Conservation (phyloP, 148 eudicot species). For the Silene conica region DNA sequence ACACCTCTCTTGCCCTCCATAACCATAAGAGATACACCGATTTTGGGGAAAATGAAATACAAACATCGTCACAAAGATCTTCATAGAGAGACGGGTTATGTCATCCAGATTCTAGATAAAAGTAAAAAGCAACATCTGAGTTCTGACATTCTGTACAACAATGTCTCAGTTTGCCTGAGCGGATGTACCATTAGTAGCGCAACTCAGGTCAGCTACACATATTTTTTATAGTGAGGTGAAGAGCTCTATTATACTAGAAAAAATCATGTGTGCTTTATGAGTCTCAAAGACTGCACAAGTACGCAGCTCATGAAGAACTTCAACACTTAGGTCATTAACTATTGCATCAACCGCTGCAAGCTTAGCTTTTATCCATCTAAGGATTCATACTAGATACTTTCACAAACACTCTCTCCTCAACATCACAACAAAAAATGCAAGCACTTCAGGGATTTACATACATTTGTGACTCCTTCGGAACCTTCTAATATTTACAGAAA, state of each 20-base stretch:
- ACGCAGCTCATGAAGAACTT: background rate
- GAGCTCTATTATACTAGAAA: background rate
- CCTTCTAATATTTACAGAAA: background rate
- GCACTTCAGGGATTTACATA: background rate
- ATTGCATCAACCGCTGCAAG: background rate
- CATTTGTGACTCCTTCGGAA: background rate
- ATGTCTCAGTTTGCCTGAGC: background rate
- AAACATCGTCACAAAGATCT: no score
- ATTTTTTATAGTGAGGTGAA: background rate
- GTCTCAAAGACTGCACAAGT: background rate
- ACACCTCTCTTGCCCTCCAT: no score
- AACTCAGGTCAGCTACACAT: background rate
- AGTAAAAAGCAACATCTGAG: background rate
- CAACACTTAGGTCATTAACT: background rate
- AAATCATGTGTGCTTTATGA: background rate
- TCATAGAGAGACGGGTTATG: background rate
- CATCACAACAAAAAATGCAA: background rate
- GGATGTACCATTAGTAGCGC: background rate
- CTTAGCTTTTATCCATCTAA: background rate
- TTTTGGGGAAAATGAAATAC: no score
- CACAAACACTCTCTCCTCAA: background rate
- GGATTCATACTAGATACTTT: background rate
- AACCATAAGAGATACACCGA: no score
- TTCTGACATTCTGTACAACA: background rate
- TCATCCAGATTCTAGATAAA: background rate